A percentile compares a stretch with the other conserved stretches of the same genome.
These are phyloP conservation scores for Basipetospora chlamydospora DNA, from an alignment of 2,329 filamentous ascomycete species.

Conservation along the genomic window DNA sequence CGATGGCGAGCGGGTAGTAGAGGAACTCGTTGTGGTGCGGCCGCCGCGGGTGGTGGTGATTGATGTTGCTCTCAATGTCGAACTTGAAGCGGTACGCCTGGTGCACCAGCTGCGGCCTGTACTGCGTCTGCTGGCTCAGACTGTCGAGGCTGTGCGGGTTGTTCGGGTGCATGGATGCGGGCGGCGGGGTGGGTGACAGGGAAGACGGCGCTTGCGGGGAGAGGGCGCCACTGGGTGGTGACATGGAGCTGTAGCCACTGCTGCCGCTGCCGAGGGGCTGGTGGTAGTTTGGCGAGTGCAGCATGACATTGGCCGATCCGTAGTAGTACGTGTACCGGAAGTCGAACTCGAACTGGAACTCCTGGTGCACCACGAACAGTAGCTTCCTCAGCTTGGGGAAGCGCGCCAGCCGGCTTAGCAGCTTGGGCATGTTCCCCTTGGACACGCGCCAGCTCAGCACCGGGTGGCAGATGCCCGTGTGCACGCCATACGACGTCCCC, in stretches of 20 bases:
- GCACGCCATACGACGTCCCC: constrained; percentile 30
- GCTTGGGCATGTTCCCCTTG: constrained; percentile 26
- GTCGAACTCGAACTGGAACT: constrained; percentile 29
- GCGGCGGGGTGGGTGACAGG: constrained; percentile 2
- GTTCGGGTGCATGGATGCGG: neutral
- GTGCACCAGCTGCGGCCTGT: constrained; percentile 22
- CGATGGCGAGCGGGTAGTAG: constrained; percentile 20
- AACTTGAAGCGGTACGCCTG: constrained; percentile 31
- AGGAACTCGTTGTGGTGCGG: constrained; percentile 26
- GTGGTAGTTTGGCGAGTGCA: constrained; percentile 2
- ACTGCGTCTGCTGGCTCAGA: constrained; percentile 1
- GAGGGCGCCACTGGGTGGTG: neutral
- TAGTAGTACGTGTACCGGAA: constrained; percentile 14
- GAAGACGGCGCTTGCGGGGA: constrained; percentile 1
- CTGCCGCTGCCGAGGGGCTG: neutral
- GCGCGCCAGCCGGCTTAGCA: constrained; percentile 24
- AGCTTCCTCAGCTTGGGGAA: constrained; percentile 25
- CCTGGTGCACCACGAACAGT: constrained; percentile 31
- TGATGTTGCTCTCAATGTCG: constrained; percentile 30
- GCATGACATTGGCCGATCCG: constrained; percentile 9
- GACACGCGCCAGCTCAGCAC: constrained; percentile 28
- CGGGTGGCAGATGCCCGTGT: constrained; percentile 29
- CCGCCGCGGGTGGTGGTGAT: constrained; percentile 24
- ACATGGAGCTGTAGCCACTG: neutral
- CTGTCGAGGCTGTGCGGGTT: too few relatives aligned